Evolutionary conservation across 2,329 filamentous ascomycete genomes (phyloP).

Genomic region (Plenodomus lindquistii): DNA sequence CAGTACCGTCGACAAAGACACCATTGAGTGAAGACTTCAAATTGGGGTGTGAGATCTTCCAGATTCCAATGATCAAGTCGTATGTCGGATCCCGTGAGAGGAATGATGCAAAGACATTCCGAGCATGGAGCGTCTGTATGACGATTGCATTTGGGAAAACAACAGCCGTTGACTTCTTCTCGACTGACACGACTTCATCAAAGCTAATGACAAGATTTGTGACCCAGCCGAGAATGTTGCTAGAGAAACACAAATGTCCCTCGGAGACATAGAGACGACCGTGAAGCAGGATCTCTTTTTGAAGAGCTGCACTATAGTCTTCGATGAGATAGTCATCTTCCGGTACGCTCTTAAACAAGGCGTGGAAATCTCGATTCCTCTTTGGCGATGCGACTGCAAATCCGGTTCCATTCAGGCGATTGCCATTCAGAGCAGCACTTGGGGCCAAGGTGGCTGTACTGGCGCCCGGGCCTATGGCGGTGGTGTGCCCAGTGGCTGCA

Average conservation of each 20-base stretch:
- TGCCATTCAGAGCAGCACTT: slow-evolving; percentile 62
- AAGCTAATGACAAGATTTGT: slow-evolving; percentile 98
- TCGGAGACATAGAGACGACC: slow-evolving; percentile 95
- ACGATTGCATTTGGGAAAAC: slow-evolving; percentile 97
- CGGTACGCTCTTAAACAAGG: slow-evolving; percentile 91
- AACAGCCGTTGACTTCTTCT: slow-evolving; percentile 94
- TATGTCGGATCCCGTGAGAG: slow-evolving; percentile 94
- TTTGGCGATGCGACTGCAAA: slow-evolving; percentile 97
- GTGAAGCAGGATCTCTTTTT: slow-evolving; percentile 92
- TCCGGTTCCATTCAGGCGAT: slow-evolving; percentile 87
- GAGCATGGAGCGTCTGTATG: slow-evolving; percentile 92
- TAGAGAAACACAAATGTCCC: slow-evolving; percentile 96
- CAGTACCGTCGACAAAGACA: slow-evolving; percentile 76
- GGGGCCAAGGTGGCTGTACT: slow-evolving; percentile 71
- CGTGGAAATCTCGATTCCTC: slow-evolving; percentile 93
- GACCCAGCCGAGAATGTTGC: slow-evolving; percentile 97
- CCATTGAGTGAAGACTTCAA: slow-evolving; percentile 90
- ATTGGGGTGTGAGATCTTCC: slow-evolving; percentile 94
- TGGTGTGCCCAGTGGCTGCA: slow-evolving; percentile 63
- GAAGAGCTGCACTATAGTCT: slow-evolving; percentile 95
- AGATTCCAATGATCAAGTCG: slow-evolving; percentile 95
- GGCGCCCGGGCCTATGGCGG: slow-evolving; percentile 73
- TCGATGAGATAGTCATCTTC: slow-evolving; percentile 98
- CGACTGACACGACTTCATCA: slow-evolving; percentile 94
- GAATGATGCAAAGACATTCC: slow-evolving; percentile 94